Evolutionary conservation across 495 filamentous ascomycete species (phyloP).

Genomic region (Penicillium simplicissimum): DNA sequence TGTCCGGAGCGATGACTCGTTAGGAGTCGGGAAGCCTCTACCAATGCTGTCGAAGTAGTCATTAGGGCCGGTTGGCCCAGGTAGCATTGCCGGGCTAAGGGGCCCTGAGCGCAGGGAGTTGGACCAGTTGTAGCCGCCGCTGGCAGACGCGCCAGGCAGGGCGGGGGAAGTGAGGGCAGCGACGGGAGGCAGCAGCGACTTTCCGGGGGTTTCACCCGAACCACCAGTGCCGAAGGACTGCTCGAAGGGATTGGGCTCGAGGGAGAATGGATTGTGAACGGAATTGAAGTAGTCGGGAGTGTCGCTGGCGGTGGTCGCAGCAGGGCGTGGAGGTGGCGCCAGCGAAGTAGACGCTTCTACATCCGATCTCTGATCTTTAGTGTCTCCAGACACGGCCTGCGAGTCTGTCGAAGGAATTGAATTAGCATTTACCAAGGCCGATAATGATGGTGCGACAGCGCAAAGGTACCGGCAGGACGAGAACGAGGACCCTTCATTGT

Average conservation of each 20-base stretch:
- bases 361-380: constrained; percentile 44
- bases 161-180: constrained; percentile 91
- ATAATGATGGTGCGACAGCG: constrained; percentile 26
- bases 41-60: constrained; percentile 84
- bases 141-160: constrained; percentile 66
- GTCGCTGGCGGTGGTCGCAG: constrained; percentile 53
- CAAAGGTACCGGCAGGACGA: constrained; percentile 30
- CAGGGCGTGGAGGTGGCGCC: constrained; percentile 78
- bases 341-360: constrained; percentile 55
- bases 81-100: constrained; percentile 95
- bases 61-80: constrained; percentile 72
- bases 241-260: constrained; percentile 96
- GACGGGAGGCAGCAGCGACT: constrained; percentile 87
- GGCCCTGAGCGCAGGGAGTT: constrained; percentile 89
- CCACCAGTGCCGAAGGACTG: constrained; percentile 71
- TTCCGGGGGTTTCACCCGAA: constrained; percentile 79
- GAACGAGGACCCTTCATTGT: constrained; percentile 28
- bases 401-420: constrained; percentile 38
- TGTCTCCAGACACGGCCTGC: constrained; percentile 42
- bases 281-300: constrained; percentile 79
- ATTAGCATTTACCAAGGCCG: constrained; percentile 29
- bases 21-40: constrained; percentile 89
- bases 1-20: constrained; percentile 91
- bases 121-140: constrained; percentile 71
- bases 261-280: constrained; percentile 63